Evolutionary conservation across 2,329 filamentous ascomycete genomes (phyloP).

Genomic region (Cladophialophora yegresii): DNA sequence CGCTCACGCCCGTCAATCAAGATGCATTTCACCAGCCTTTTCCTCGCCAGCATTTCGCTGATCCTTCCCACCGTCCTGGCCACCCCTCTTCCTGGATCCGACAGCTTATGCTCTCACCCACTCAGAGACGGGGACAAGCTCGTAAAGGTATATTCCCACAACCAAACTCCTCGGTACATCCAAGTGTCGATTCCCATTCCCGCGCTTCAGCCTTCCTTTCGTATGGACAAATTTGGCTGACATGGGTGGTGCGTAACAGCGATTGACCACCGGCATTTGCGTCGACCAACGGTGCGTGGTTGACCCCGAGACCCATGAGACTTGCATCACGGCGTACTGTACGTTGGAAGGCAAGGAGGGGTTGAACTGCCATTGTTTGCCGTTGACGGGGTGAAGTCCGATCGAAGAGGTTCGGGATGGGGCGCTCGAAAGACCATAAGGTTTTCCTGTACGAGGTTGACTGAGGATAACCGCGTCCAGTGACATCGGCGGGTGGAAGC

Average conservation of each 20-base stretch:
- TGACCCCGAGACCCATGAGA: conserved; percentile 10
- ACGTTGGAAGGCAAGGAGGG: conserved; percentile 17
- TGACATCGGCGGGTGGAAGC: neutral
- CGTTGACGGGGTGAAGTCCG: conserved; percentile 4
- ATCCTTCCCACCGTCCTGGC: conserved; percentile 8
- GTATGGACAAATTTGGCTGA: neutral
- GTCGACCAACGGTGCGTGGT: conserved; percentile 16
- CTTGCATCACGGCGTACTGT: conserved; percentile 18
- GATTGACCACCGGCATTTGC: conserved; percentile 17
- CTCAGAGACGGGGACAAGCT: conserved; percentile 17
- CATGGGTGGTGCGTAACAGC: neutral
- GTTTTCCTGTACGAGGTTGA: neutral
- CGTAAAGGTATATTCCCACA: conserved; percentile 7
- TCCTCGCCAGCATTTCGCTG: conserved; percentile 18
- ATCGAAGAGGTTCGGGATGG: neutral
- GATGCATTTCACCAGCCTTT: conserved; percentile 17
- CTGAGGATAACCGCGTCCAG: neutral
- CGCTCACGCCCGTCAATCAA: neutral
- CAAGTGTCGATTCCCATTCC: too few relatives aligned
- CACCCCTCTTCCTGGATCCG: conserved; percentile 11
- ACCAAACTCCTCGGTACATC: neutral
- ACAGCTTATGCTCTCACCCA: neutral
- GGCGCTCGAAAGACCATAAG: neutral
- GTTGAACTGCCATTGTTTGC: conserved; percentile 16
- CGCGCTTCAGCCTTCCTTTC: neutral